Base-by-base conservation (phyloP, 805 yeast genomes). In the Teunomyces cretensis region DNA sequence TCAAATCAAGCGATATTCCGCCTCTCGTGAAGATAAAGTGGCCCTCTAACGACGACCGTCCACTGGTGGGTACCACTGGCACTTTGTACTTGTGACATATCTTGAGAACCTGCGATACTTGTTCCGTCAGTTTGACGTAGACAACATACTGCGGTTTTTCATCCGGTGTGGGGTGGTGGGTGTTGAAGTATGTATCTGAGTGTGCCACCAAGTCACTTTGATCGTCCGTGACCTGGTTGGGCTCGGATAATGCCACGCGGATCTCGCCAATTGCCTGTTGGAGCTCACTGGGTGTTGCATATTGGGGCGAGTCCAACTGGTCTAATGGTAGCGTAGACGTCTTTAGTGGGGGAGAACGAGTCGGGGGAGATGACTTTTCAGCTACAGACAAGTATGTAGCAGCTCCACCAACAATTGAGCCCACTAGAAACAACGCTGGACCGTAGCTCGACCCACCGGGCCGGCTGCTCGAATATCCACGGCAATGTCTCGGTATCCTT, bases 1-100 rank as follows among this genome's bases (percentile, higher is more conserved):
- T 69, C 33, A 85, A 61, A 58, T 86, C 92, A 32, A 84, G 54
- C 39, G 78, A 72, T 3, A 85, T 72, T 1, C 87, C 86, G 4
- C 77, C 72, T 54, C 90, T 72, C 0, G 90, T 83, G 4, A 88
- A 83, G 39, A 84, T 72, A 60, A 80, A 84, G 57, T 87, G 90
- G n/a, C 94, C 95, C 61, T 87, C 95, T 33, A 87, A 66, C 0
- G 92, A 84, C 0, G 94, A 81, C 26, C 88, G 88, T 8, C 94
- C 95, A 1, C 88, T 78, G 47, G 66, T 84, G 1, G 94, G 90
- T n/a, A 87, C 81, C 45, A 86, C 80, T 4, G 95, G 92, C 2
- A 87, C 74, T 30, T 62, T 67, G 56, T 79, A 75, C 50, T 76
- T 70, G 55, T 84, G 81, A 44, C 87, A 81, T 6, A 84, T 66